Evolutionary conservation across 441 rosid genomes (phyloP), one percentile per base, ranked within the genome.

Genomic region (Gossypium gossypioides): DNA sequence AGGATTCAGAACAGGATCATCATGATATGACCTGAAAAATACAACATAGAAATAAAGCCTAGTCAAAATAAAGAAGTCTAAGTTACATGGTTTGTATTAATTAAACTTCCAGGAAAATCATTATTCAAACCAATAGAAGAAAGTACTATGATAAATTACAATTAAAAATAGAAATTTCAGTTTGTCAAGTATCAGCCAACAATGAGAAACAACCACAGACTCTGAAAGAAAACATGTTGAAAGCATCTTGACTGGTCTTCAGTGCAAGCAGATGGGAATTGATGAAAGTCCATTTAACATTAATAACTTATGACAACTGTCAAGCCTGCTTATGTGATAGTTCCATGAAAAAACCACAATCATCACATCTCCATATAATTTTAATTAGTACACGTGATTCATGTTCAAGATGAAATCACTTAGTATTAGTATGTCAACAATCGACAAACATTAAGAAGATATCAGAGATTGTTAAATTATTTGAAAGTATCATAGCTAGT

Each of bases 1-100:
- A 76, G 99, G 98, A 86, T 95, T 92, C 76, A 89, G 79, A 78
- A 95, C 88, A 74, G 93, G 96, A 83, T 95, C 93, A 67, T 79
- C 83, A 75, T 85, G 96, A 83, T 95, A 92, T 79, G 87, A 86
- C 88, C 99, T 95, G 89, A 73, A 83, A 84, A 75, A 75, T 52
- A 66, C 61, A 78, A 68, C 55, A 67, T 64, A 72, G 61, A 57
- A 74, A 60, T 59, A 59, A 2, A 57, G 55, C 55, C 16, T 52
- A 24, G 12, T 59, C 44, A 29, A 15, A 57, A 70, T 58, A 24
- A 55, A 69, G 57, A 12, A 55, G 62, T 37, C 10, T 37, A 25
- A 15, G 60, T 29, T 22, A 27, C 66, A 69, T 18, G 15, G 44
- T n/a, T 58, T 61, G 9, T 13, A 60, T 51, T 27, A 5, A 62